Percentiles rank a stretch among this genome's conserved stretches.
Evolutionary conservation across 208 protist species (phyloP).

Genomic region (Phytomonas francai): DNA sequence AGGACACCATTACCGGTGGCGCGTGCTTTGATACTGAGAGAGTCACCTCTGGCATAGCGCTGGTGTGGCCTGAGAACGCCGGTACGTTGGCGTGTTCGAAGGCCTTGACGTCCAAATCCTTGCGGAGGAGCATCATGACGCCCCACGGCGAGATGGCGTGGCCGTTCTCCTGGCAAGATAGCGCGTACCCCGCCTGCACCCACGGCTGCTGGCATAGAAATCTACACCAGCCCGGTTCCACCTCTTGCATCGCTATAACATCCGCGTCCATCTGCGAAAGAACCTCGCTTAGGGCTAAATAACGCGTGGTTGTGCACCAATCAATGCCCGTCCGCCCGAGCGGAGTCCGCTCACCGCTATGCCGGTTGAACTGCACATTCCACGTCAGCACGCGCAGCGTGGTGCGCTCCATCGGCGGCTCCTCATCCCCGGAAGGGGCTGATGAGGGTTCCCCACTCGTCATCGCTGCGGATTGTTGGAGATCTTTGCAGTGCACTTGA

Average conservation of each 20-base stretch:
- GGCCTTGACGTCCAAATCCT: constrained; percentile 13
- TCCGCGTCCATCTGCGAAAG: constrained; percentile 33
- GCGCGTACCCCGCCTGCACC: constrained; percentile 31
- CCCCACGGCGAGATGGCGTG: constrained; percentile 43
- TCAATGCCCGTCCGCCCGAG: constrained; percentile 45
- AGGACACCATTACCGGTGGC: constrained; percentile 28
- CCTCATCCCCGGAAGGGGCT: neutral
- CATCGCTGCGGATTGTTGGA: neutral
- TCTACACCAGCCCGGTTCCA: constrained; percentile 36
- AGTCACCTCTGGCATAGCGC: constrained; percentile 37
- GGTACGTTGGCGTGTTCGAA: constrained; percentile 33
- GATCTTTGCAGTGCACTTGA: constrained; percentile 16
- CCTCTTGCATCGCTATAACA: constrained; percentile 58
- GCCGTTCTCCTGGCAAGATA: constrained; percentile 24
- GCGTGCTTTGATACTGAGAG: constrained; percentile 20
- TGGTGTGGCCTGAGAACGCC: constrained; percentile 34
- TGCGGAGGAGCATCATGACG: constrained; percentile 36
- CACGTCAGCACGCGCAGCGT: constrained; percentile 40
- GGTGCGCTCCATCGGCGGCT: neutral
- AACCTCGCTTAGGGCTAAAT: constrained; percentile 32
- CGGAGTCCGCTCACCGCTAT: constrained; percentile 41
- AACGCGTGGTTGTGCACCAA: constrained; percentile 50
- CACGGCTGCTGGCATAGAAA: constrained; percentile 38
- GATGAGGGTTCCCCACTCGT: no score
- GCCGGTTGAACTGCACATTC: constrained; percentile 49